Percentiles rank a stretch among this genome's conserved stretches.
Conservation (phyloP, 305 asterid genomes). For the Rubia peregrina region DNA sequence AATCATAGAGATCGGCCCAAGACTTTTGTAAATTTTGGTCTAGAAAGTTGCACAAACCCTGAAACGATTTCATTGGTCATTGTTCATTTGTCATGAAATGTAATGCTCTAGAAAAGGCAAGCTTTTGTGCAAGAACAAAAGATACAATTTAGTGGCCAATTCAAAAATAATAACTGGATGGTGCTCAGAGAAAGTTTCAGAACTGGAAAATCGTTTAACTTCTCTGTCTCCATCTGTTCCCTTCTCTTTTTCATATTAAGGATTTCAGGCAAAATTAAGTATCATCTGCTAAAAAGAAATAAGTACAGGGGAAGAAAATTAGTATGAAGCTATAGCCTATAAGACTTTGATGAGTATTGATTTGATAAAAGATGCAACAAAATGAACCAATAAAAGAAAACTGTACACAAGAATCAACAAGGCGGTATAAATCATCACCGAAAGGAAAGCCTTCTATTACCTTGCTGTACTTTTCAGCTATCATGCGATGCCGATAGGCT, state of each 20-base stretch:
- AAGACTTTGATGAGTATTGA: background rate
- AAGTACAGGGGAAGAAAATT: background rate
- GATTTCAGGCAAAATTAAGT: background rate
- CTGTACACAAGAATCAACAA: background rate
- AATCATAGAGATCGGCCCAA: constrained; percentile 64
- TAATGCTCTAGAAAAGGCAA: background rate
- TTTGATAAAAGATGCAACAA: background rate
- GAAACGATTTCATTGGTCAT: constrained; percentile 21
- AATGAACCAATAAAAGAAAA: background rate
- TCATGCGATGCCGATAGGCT: constrained; percentile 67
- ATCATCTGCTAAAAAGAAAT: background rate
- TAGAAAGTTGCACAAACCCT: constrained; percentile 65
- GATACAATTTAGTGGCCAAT: background rate
- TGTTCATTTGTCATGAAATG: constrained; percentile 7
- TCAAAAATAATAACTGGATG: background rate
- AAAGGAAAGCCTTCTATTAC: constrained; percentile 24
- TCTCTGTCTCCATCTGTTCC: background rate
- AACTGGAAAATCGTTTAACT: background rate
- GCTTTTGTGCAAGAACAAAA: background rate
- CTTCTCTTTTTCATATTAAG: background rate
- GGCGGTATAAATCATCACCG: background rate
- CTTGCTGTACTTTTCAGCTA: constrained; percentile 74
- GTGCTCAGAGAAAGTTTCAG: background rate
- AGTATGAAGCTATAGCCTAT: background rate
- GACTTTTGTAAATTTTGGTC: constrained; percentile 46